A percentile compares a stretch with the other conserved stretches of the same genome.
phyloP scores from a whole-genome alignment of 495 filamentous ascomycete genomes.

The Aspergillus bertholletiae region DNA sequence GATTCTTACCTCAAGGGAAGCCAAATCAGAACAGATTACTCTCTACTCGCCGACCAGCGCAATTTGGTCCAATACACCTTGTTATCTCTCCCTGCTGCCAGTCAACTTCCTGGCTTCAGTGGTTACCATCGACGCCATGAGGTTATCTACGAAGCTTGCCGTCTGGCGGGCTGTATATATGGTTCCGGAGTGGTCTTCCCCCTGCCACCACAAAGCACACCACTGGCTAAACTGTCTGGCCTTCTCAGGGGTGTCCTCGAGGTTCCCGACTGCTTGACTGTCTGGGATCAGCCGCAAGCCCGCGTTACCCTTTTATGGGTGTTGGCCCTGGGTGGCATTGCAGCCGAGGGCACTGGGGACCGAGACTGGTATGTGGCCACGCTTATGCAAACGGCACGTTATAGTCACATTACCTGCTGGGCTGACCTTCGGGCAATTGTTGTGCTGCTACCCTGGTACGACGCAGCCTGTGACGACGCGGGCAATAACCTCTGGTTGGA shows the following conservation, averaged over 20 bases:
- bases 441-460: conserved; percentile 32
- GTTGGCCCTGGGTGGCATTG: conserved; percentile 35
- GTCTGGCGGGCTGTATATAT: conserved; percentile 32
- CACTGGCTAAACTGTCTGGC: conserved; percentile 23
- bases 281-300: conserved; percentile 24
- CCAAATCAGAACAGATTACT: conserved; percentile 11
- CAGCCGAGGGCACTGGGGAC: conserved; percentile 20
- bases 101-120: conserved; percentile 14
- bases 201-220: conserved; percentile 33
- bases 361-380: conserved; percentile 31
- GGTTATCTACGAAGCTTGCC: conserved; percentile 36
- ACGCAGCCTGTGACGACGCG: conserved; percentile 30
- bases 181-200: conserved; percentile 39
- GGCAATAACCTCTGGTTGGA: conserved; percentile 29
- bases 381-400: conserved; percentile 15
- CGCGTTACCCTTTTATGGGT: conserved; percentile 31
- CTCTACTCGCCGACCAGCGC: conserved; percentile 34
- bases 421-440: conserved; percentile 19
- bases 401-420: conserved; percentile 23
- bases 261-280: conserved; percentile 1
- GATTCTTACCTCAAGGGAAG: conserved; percentile 12
- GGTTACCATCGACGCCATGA: conserved; percentile 13
- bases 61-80: conserved; percentile 34
- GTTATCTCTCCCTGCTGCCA: conserved; percentile 25
- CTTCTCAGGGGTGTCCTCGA: conserved; percentile 21